These are phyloP conservation scores for Amanita pallidorosea DNA, from an alignment of 768 basidiomycete species.

Conservation along the genomic window DNA sequence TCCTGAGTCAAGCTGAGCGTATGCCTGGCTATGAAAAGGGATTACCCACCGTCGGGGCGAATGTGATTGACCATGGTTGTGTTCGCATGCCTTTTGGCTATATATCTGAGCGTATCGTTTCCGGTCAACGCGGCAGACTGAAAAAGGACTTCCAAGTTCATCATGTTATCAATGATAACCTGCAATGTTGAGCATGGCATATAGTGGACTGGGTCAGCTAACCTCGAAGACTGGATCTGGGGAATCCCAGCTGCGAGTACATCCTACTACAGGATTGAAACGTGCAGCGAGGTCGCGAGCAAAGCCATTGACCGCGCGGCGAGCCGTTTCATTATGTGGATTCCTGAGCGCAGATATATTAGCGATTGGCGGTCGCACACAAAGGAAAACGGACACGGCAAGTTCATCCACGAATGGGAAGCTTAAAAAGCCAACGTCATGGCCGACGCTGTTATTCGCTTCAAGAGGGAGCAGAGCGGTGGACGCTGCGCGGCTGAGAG, in stretches of 20 bases:
- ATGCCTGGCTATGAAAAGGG: background rate
- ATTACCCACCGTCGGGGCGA: slow-evolving; percentile 42
- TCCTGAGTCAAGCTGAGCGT: slow-evolving; percentile 16
- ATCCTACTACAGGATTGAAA: slow-evolving; percentile 50
- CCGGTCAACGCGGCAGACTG: slow-evolving; percentile 46
- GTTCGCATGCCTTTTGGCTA: slow-evolving; percentile 55
- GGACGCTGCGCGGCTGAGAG: slow-evolving; percentile 39
- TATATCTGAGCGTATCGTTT: slow-evolving; percentile 45
- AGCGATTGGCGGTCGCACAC: background rate
- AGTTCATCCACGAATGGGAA: slow-evolving; percentile 60
- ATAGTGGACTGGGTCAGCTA: slow-evolving; percentile 2
- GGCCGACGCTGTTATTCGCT: slow-evolving; percentile 35
- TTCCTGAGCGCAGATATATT: slow-evolving; percentile 27
- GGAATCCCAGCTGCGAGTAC: slow-evolving; percentile 61
- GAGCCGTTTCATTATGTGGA: slow-evolving; percentile 44
- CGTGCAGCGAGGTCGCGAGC: slow-evolving; percentile 44
- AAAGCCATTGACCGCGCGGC: slow-evolving; percentile 44
- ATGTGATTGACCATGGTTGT: slow-evolving; percentile 61
- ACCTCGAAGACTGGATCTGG: slow-evolving; percentile 51
- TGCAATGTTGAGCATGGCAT: slow-evolving; percentile 9
- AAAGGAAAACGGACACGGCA: slow-evolving; percentile 31
- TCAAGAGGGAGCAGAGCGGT: slow-evolving; percentile 41
- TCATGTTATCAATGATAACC: slow-evolving; percentile 78
- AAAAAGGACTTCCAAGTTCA: slow-evolving; percentile 66
- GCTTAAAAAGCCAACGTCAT: slow-evolving; percentile 66